Evolutionary conservation across 768 basidiomycete species (phyloP), one percentile per base, ranked within the genome.

Genomic region (Podaxis sp.): DNA sequence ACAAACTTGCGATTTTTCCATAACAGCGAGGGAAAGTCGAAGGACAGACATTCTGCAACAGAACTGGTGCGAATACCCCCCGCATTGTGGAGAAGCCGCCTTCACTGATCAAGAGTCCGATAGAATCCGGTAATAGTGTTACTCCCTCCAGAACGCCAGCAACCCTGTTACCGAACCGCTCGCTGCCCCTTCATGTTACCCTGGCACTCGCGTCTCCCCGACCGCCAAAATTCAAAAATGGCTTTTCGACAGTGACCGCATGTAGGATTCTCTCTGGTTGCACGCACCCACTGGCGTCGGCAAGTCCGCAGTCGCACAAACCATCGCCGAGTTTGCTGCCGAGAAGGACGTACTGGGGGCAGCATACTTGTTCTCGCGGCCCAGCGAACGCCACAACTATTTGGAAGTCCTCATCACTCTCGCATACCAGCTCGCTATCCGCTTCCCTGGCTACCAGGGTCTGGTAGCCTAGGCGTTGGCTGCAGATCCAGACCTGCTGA

Each of bases 241-340:
- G 53, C 29, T 49, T 11, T 4, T 0, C 5, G n/a, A 55, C 19
- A 0, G n/a, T 12, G 11, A 15, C 3, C 41, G 43, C 15, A 7
- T 4, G 8, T 47, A 17, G 55, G 37, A 57, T 13, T 56, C 56
- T 22, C 24, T 65, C 17, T 65, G 60, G 59, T 46, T 65, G 7
- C 17, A 5, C 27, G 64, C 55, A 11, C 55, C 57, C 2, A 56
- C 59, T 2, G 64, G 64, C 1, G 51, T 54, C 0, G 64, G 64
- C 1, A 65, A 61, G 51, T 51, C 55, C 7, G 59, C 64, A 11
- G 43, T 65, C 9, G 8, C 33, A 33, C 33, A 33, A 9, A 33
- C 8, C 8, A 27, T 27, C 27, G 7, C 27, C 27, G 27, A 27
- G 27, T 27, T 27, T 27, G 40, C 40, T 17, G 12, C 17, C 40